A percentile compares a stretch with the other conserved stretches of the same genome.
Evolutionary conservation across 305 asterid genomes (phyloP).

Genomic region (Coffea humblotiana): DNA sequence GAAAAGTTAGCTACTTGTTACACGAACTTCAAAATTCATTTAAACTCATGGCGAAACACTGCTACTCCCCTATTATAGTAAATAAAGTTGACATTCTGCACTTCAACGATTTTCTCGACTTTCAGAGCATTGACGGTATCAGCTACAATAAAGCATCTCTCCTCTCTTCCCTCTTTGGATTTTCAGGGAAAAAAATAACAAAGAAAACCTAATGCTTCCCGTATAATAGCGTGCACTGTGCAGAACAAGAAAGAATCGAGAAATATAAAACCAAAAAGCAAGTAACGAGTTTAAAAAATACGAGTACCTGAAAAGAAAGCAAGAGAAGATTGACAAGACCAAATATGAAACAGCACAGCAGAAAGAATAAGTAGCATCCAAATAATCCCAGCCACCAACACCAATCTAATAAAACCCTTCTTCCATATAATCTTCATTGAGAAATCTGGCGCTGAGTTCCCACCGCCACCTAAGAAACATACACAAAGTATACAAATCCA

Average conservation of each 20-base stretch:
- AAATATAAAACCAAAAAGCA: background rate
- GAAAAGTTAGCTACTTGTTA: background rate
- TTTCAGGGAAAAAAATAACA: background rate
- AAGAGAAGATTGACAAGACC: slow-evolving; percentile 92
- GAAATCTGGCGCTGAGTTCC: slow-evolving; percentile 54
- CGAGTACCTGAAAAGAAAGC: slow-evolving; percentile 66
- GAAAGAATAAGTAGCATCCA: slow-evolving; percentile 86
- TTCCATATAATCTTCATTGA: slow-evolving; percentile 70
- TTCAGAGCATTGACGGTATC: background rate
- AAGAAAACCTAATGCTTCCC: background rate
- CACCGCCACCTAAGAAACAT: slow-evolving; percentile 40
- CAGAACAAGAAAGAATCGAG: background rate
- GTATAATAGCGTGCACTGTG: background rate
- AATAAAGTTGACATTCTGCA: background rate
- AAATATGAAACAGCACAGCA: slow-evolving; percentile 69
- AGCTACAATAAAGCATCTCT: background rate
- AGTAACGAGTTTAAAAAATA: slow-evolving; percentile 13
- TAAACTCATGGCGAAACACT: background rate
- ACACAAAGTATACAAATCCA: background rate
- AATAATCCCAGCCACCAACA: slow-evolving; percentile 76
- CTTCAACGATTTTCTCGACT: background rate
- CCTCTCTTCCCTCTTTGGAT: background rate
- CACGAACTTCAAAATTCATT: background rate
- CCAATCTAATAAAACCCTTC: slow-evolving; percentile 78
- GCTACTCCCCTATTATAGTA: background rate